Evolutionary conservation across 1,139 yeast genomes (phyloP).

Genomic region (Debaryomyces udenii): DNA sequence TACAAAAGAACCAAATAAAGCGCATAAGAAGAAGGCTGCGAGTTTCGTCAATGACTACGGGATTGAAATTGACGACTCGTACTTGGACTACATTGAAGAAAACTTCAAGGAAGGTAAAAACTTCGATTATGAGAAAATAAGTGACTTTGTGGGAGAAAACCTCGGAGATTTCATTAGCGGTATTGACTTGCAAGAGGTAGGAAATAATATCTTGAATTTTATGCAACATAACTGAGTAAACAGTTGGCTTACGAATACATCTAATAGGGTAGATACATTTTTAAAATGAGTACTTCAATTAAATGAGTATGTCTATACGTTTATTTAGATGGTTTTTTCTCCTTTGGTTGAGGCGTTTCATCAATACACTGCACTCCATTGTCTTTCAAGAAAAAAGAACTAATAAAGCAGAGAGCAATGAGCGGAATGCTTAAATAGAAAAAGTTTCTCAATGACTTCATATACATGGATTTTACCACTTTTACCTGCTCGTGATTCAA

Average conservation of each 20-base stretch:
- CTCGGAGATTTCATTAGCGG: conserved; percentile 16
- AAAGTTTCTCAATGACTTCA: conserved; percentile 39
- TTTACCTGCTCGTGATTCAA: conserved; percentile 28
- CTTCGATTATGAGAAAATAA: conserved; percentile 19
- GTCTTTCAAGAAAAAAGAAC: conserved; percentile 41
- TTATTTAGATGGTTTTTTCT: conserved; percentile 6
- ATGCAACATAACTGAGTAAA: too few relatives aligned
- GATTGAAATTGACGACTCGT: conserved; percentile 17
- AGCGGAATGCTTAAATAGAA: conserved; percentile 48
- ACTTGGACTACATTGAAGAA: conserved; percentile 23
- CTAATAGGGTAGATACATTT: too few relatives aligned
- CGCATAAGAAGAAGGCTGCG: background rate
- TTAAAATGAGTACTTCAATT: too few relatives aligned
- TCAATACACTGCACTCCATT: conserved; percentile 46
- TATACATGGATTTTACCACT: conserved; percentile 34
- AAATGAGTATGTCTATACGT: background rate
- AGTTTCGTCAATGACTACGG: conserved; percentile 13
- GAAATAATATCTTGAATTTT: conserved; percentile 12
- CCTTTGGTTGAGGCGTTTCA: conserved; percentile 25
- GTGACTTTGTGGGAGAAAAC: conserved; percentile 21
- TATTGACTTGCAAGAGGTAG: conserved; percentile 17
- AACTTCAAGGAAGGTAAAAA: conserved; percentile 19
- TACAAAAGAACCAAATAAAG: conserved; percentile 1
- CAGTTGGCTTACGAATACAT: too few relatives aligned
- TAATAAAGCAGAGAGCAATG: conserved; percentile 40